phyloP scores from a whole-genome alignment of 1,284 basidiomycete species.

The Apiotrichum veenhuisii region DNA sequence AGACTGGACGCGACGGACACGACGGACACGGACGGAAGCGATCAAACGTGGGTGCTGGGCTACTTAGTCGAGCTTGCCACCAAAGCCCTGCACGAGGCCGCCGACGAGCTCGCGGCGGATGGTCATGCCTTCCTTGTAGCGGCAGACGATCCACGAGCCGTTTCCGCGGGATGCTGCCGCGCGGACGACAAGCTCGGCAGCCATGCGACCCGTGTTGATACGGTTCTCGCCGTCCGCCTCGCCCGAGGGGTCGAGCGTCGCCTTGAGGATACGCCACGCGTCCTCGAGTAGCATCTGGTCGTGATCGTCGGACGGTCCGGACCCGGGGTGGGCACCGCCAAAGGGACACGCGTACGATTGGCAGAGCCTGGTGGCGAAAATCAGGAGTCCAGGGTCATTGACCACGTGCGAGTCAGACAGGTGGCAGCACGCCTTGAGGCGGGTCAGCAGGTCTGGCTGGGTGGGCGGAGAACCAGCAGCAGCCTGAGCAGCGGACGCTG shows the following conservation, averaged over 20 bases:
- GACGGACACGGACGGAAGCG: too few species aligned
- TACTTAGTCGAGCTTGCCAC: conserved; percentile 39
- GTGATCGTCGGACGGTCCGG: conserved; percentile 31
- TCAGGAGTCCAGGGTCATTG: conserved; percentile 47
- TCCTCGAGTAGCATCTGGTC: conserved; percentile 46
- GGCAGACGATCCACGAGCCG: conserved; percentile 40
- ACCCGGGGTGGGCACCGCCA: conserved; percentile 36
- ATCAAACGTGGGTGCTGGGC: neutral
- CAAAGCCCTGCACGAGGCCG: conserved; percentile 45
- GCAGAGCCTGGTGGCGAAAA: conserved; percentile 49
- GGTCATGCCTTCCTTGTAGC: conserved; percentile 46
- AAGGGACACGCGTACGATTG: conserved; percentile 45
- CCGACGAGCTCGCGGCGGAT: conserved; percentile 39
- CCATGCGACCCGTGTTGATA: conserved; percentile 49
- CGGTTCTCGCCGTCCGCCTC: conserved; percentile 46
- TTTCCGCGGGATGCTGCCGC: conserved; percentile 38
- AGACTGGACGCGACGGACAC: too few species aligned
- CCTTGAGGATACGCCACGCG: conserved; percentile 42
- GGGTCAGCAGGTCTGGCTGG: conserved; percentile 46
- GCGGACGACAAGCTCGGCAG: conserved; percentile 46
- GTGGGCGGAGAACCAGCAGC: conserved; percentile 8
- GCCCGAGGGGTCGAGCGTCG: conserved; percentile 41
- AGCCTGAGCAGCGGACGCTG: conserved; percentile 1
- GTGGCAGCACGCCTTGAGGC: conserved; percentile 48
- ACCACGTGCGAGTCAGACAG: conserved; percentile 48